Base-by-base conservation (phyloP, 176 grass and related monocot species). In the Carex littledalei region DNA sequence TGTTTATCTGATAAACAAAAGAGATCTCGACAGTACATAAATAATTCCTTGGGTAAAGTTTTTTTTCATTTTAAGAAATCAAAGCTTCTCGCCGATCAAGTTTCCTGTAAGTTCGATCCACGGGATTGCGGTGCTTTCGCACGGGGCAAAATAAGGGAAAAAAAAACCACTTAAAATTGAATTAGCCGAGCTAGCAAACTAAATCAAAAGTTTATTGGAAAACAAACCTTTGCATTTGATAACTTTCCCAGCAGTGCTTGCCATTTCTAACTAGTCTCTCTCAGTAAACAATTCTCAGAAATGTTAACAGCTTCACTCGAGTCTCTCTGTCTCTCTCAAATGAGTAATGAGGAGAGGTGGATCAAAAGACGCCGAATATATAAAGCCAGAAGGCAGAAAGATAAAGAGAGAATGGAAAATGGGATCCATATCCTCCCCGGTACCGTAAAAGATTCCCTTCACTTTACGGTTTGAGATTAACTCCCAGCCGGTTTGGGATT, bases 191-290 rank as follows among this genome's bases (percentile, higher is more conserved):
- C 13, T 59, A 59, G 15, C 5, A 52, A 76, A 47, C 47, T 26
- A 53, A 76, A 76, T 41, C 31, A 84, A 55, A 83, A 66, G 17
- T 34, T 78, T 14, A 32, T 50, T 49, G 29, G 56, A 82, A 64
- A 54, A 57, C 67, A 79, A 31, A 89, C 94, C 94, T 97, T 56
- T 90, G 86, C 94, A 97, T 82, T 94, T 94, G 81, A 97, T 97
- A 50, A 97, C 89, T 65, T 97, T 90, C 83, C 91, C 91, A 8
- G 74, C 86, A 2, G 94, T 97, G 74, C 74, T 66, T 24, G 94
- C 89, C 94, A 97, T 97, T 29, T 34, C 67, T 67, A 35, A 17
- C 39, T 59, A 63, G 52, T 41, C 29, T 22, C 1, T 50, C 43
- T 3, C 86, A 11, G 50, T 39, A 53, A 68, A 5, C 2, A 77